Evolutionary conservation across 371 early-diverging fungal genomes (phyloP), one percentile per base, ranked within the genome.

Genomic region (Haplosporangium sp.): DNA sequence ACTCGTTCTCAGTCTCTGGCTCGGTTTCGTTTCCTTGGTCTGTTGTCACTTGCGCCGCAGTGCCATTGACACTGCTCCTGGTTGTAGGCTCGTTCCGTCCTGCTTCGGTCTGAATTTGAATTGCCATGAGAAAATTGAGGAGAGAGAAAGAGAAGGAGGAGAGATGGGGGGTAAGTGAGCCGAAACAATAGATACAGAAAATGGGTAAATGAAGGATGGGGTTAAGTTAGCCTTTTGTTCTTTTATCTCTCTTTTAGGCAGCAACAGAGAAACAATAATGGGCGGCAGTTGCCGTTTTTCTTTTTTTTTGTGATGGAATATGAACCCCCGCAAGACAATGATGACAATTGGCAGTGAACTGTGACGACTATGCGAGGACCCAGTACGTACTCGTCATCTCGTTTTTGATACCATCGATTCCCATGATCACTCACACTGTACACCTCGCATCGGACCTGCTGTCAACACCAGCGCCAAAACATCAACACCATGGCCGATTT

Each of bases 21-120:
- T 73, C 67, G 14, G 62, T 61, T 6, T 58, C 67, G 48, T 61
- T 60, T 42, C 73, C 62, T 38, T 43, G 64, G 48, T 64, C 56
- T 51, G 56, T 48, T 70, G 36, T 36, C 58, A 63, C 70, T 40
- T 41, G 29, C 40, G 29, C 62, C 38, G 41, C 61, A 21, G 46
- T 41, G 18, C 42, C 50, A 43, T 42, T 55, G 55, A 48, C 41
- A 56, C 36, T 68, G 48, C 41, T 58, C 11, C 13, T 53, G 52
- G 18, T 46, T 43, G 53, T 53, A 42, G 18, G 43, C 7, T 59
- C 60, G 21, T 67, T 55, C n/a, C n/a, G n/a, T 29, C 62, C 68
- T 68, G 68, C 29, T 13, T 52, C 67, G 20, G 67, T 62, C 74
- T 74, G 45, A 4, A 16, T n/a, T 45, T 45, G 45, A 45, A 10